Evolutionary conservation across 2,329 filamentous ascomycete species (phyloP).

Genomic region (Beauveria brongniartii): DNA sequence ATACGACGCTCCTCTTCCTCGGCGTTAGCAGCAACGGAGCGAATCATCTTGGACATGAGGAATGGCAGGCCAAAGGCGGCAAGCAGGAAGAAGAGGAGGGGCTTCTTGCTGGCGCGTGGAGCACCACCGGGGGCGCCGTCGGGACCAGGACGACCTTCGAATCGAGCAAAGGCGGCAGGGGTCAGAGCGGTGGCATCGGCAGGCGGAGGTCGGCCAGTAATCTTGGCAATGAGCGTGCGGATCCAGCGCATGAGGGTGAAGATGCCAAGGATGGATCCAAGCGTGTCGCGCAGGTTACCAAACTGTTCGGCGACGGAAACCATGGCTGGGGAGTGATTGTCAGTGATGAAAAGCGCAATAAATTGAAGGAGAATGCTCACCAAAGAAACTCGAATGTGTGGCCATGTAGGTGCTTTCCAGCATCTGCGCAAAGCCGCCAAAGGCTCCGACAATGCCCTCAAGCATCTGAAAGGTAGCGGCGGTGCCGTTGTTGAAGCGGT

Average conservation of each 20-base stretch:
- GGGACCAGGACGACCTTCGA: constrained; percentile 60
- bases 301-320: constrained; percentile 97
- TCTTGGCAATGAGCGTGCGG: constrained; percentile 79
- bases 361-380: constrained; percentile 43
- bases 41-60: constrained; percentile 93
- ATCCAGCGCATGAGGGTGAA: constrained; percentile 96
- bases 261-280: constrained; percentile 89
- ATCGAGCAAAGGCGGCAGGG: constrained; percentile 82
- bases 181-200: constrained; percentile 82
- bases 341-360: not conserved
- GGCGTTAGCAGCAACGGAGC: constrained; percentile 70
- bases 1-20: constrained; percentile 68
- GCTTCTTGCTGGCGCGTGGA: constrained; percentile 80
- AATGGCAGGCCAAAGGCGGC: constrained; percentile 95
- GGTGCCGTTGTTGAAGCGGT: constrained; percentile 89
- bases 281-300: constrained; percentile 81
- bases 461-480: constrained; percentile 97
- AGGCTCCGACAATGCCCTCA: constrained; percentile 91
- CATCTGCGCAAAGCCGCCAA: constrained; percentile 98
- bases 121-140: constrained; percentile 55
- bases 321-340: constrained; percentile 58
- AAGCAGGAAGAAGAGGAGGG: constrained; percentile 89
- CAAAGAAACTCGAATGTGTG: constrained; percentile 96
- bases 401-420: constrained; percentile 99
- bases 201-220: constrained; percentile 84